Evolutionary conservation across 2,329 filamentous ascomycete species (phyloP).

Genomic region (Dactylellina parvicollis): DNA sequence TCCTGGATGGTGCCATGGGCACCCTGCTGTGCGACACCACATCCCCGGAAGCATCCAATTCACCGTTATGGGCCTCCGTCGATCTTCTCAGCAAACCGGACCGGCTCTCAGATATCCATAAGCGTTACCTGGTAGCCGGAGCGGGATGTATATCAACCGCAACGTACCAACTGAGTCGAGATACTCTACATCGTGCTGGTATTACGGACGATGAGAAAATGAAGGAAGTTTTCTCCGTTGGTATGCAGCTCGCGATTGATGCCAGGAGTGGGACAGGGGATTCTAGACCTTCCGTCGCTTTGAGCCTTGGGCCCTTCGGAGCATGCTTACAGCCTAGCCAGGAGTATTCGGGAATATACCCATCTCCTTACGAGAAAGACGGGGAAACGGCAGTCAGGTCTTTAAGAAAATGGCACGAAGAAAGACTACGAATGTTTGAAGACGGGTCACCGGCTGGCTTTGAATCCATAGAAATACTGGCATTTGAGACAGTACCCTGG

Average conservation of each 20-base stretch:
- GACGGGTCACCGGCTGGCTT: neutral
- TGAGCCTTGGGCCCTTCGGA: conserved; percentile 41
- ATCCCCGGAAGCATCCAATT: conserved; percentile 44
- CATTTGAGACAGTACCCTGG: conserved; percentile 43
- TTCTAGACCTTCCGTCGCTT: neutral
- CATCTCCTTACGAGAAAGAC: conserved; percentile 23
- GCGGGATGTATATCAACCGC: conserved; percentile 28
- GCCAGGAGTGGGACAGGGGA: neutral
- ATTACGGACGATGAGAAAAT: conserved; percentile 23
- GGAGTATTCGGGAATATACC: conserved; percentile 44
- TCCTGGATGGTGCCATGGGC: conserved; percentile 43
- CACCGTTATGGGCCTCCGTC: conserved; percentile 25
- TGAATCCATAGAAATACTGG: conserved; percentile 11
- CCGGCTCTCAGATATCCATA: conserved; percentile 27
- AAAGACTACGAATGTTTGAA: conserved; percentile 21
- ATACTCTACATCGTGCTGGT: conserved; percentile 24
- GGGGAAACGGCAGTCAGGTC: neutral
- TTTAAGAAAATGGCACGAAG: conserved; percentile 31
- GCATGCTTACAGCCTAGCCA: conserved; percentile 36
- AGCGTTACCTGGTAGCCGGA: conserved; percentile 25
- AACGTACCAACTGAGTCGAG: conserved; percentile 41
- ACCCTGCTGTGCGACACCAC: conserved; percentile 47
- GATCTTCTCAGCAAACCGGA: conserved; percentile 27
- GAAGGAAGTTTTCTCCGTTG: conserved; percentile 10
- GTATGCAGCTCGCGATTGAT: conserved; percentile 31